A percentile compares a stretch with the other conserved stretches of the same genome.
Evolutionary conservation across 768 basidiomycete species (phyloP).

Genomic region (Lentinula detonsa): DNA sequence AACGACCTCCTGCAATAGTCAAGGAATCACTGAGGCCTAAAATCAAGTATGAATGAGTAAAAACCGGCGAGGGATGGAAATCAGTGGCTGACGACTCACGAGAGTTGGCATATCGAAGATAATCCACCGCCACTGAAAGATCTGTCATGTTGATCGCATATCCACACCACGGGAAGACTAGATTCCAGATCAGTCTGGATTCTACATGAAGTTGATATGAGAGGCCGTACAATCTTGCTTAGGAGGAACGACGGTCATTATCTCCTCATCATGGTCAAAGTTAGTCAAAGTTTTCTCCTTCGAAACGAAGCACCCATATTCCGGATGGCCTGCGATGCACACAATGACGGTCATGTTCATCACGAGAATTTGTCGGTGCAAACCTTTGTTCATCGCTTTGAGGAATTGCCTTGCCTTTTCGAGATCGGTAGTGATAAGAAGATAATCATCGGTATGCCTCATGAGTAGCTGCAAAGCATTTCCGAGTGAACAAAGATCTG

Average conservation of each 20-base stretch:
- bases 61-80: neutral
- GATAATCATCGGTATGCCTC: conserved; percentile 91
- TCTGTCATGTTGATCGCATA: conserved; percentile 68
- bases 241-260: conserved; percentile 48
- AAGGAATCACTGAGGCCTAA: conserved; percentile 61
- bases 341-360: neutral
- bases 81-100: conserved; percentile 33
- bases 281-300: conserved; percentile 86
- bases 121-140: conserved; percentile 78
- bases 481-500: neutral
- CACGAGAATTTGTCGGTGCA: conserved; percentile 22
- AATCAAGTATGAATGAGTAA: neutral
- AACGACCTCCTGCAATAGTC: conserved; percentile 61
- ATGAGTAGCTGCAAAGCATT: conserved; percentile 53
- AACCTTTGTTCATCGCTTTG: conserved; percentile 60
- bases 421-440: conserved; percentile 72
- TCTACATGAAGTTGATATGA: neutral
- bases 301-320: conserved; percentile 91
- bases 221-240: conserved; percentile 31
- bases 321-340: conserved; percentile 63
- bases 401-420: conserved; percentile 64
- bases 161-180: conserved; percentile 95
- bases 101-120: conserved; percentile 55
- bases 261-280: conserved; percentile 58
- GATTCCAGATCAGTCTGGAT: neutral